These are phyloP conservation scores for Clonostachys chloroleuca DNA, from an alignment of 2,329 filamentous ascomycete genomes.

Conservation along the genomic window DNA sequence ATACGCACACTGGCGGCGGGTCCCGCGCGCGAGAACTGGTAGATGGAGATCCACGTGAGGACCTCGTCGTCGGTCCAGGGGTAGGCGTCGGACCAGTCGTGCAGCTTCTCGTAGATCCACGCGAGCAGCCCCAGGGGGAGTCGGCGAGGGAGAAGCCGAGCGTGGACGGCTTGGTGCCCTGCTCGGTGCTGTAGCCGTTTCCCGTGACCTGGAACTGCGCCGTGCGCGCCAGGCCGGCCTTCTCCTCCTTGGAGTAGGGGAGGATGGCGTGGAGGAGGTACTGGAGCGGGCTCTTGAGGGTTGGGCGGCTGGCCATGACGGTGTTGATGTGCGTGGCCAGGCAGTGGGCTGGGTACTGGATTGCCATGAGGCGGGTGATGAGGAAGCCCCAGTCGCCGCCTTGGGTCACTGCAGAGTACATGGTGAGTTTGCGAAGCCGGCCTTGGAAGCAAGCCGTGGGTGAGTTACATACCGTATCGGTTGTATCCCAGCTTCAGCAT, in stretches of 20 bases:
- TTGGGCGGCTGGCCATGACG: constrained; percentile 48
- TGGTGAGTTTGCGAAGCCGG: constrained; percentile 5
- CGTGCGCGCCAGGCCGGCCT: constrained; percentile 41
- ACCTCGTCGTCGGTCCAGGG: constrained; percentile 71
- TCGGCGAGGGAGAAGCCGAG: constrained; percentile 66
- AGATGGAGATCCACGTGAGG: constrained; percentile 67
- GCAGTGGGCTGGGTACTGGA: constrained; percentile 54
- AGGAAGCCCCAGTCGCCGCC: constrained; percentile 67
- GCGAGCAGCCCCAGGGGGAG: constrained; percentile 66
- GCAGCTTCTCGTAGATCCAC: constrained; percentile 80
- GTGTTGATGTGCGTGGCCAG: constrained; percentile 39
- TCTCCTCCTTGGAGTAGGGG: constrained; percentile 33
- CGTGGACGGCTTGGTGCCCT: constrained; percentile 68
- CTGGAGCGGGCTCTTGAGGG: constrained; percentile 48
- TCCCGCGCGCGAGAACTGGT: constrained; percentile 63
- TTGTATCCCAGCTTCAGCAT: constrained; percentile 62
- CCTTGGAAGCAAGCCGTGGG: too few relatives aligned
- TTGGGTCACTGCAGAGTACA: constrained; percentile 31
- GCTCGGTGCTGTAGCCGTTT: constrained; percentile 18
- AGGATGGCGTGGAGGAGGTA: constrained; percentile 49
- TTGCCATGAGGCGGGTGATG: constrained; percentile 55
- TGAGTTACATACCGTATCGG: constrained; percentile 17
- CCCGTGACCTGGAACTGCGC: constrained; percentile 55
- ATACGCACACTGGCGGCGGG: constrained; percentile 62
- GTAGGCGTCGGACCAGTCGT: constrained; percentile 69